Base-by-base conservation (phyloP, 2,329 filamentous ascomycete genomes). In the Rutstroemia sp. region DNA sequence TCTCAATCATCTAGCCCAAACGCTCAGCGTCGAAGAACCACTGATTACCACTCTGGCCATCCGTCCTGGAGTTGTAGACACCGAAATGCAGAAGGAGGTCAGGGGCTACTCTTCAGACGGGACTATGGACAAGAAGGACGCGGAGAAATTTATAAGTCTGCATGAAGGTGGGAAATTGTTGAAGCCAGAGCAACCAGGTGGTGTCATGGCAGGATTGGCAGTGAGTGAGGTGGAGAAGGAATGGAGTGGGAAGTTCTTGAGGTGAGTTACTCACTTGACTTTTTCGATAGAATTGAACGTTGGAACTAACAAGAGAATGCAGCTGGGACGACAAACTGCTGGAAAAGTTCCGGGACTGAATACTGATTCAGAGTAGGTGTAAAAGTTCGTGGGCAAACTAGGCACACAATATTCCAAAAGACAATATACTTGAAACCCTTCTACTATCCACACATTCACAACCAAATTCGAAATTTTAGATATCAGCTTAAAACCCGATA, bases 21-120 rank as follows among this genome's bases (percentile, higher is more conserved):
- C 92, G 38, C 71, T 96, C 38, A 82, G 82, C 0, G 77, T 78
- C 1, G 92, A 96, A 68, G 92, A 96, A 70, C 83, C 86, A 1
- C 77, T 84, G 14, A 83, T 96, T 46, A 88, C 81, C 0, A 84
- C 82, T 12, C 73, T 96, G 0, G 78, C 88, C 0, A 75, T 96
- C 37, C 78, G 85, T 4, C 92, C 92, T 0, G 92, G 92, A 2
- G 83, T 88, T 47, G 87, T 95, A 7, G 88, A 96, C 67, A 96
- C 92, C 0, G 86, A 86, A 51, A 96, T 96, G 92, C 92, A 96
- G 70, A 78, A 78, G n/a, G 80, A 87, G 57, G 81, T 99, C 57
- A 78, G 94, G 51, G 84, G 83, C 57, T 87, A 94, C 70, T 50
- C 37, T 19, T 39, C 53, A 0, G 76, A 79, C 7, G 76, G 73